Evolutionary conservation across 2,329 filamentous ascomycete species (phyloP).

Genomic region (Fusarium floridanum): DNA sequence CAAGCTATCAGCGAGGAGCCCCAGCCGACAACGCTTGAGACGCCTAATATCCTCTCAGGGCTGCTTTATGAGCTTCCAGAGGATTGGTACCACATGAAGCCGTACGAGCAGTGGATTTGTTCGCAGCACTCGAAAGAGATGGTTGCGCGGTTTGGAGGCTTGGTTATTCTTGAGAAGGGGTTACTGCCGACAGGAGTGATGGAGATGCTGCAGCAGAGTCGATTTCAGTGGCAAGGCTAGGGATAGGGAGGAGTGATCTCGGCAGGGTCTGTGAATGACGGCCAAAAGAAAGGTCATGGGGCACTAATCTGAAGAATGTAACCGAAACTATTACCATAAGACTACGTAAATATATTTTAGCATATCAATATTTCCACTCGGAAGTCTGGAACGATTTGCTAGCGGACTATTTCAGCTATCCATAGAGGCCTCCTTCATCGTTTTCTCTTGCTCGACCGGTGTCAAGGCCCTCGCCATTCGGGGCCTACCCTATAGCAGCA

Average conservation of each 20-base stretch:
- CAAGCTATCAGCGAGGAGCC: background rate
- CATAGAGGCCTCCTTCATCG: too few relatives aligned
- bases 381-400: too few relatives aligned
- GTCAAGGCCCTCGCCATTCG: too few relatives aligned
- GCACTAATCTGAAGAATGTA: background rate
- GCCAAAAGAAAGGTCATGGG: background rate
- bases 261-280: background rate
- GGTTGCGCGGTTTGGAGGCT: background rate
- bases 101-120: background rate
- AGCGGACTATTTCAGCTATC: too few relatives aligned
- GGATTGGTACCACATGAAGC: background rate
- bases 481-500: too few relatives aligned
- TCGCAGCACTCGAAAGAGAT: background rate
- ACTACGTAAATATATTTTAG: background rate
- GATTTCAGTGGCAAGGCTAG: background rate
- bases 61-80: background rate
- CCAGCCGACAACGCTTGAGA: background rate
- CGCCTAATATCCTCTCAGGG: background rate
- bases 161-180: background rate
- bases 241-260: accelerated
- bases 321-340: background rate
- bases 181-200: background rate
- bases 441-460: too few relatives aligned
- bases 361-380: too few relatives aligned
- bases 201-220: background rate